Conservation (phyloP, 257 asterid species). For the Ehretia macrophylla region DNA sequence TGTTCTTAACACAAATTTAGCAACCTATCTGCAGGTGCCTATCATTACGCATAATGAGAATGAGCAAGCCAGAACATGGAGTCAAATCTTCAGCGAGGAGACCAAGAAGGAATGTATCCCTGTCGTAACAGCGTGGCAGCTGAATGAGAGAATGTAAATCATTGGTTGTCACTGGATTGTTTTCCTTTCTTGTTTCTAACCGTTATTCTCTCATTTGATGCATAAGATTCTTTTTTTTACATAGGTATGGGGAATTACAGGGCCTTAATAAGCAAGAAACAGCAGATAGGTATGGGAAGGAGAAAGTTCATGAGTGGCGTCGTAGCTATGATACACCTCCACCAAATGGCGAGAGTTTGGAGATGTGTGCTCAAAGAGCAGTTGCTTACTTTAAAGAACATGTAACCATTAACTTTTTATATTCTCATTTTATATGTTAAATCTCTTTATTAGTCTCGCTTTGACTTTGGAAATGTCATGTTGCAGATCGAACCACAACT, state of each 20-base stretch:
- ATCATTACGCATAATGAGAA: constrained; percentile 75
- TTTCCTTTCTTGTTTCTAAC: not conserved
- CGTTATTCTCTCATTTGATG: constrained; percentile 1
- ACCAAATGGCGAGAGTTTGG: constrained; percentile 97
- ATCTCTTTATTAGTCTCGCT: constrained; percentile 1
- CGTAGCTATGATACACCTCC: constrained; percentile 97
- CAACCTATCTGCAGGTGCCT: constrained; percentile 62
- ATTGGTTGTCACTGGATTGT: constrained; percentile 3
- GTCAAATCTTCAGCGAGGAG: constrained; percentile 87
- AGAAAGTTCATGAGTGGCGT: constrained; percentile 93
- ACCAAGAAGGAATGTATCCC: constrained; percentile 88
- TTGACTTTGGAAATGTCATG: constrained; percentile 17
- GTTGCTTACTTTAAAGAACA: constrained; percentile 83
- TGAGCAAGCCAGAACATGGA: constrained; percentile 81
- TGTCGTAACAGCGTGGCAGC: constrained; percentile 95
- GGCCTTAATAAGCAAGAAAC: constrained; percentile 98
- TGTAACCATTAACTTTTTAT: constrained; percentile 33
- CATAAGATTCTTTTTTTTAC: constrained; percentile 2
- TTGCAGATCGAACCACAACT: constrained; percentile 89
- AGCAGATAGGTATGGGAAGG: constrained; percentile 86
- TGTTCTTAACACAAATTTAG: not conserved
- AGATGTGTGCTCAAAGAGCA: constrained; percentile 98
- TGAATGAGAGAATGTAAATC: constrained; percentile 87
- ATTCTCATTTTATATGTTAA: not conserved
- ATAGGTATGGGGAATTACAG: constrained; percentile 95